Evolutionary conservation across 352 stramenopile genomes (phyloP), one percentile per base, ranked within the genome.

Genomic region (Thalassiosira livingstoniorum): DNA sequence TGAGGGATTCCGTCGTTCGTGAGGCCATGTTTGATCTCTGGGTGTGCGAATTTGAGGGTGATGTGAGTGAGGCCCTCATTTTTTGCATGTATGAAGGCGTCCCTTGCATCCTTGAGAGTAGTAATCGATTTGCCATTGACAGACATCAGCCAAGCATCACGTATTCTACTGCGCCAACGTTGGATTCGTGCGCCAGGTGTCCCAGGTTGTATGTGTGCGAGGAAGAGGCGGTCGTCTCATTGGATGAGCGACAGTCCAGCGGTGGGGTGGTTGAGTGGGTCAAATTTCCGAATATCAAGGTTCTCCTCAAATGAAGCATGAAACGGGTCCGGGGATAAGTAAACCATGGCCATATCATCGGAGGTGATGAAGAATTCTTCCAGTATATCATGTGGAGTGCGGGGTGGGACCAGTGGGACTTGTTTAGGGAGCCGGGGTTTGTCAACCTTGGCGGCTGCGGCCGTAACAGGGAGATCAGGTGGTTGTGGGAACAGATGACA

Each of bases 311-410:
- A 65, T 4, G 67, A 51, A 0, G 23, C 37, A 57, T 58, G 4
- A 35, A 66, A 75, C 25, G 53, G 54, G 5, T 55, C 1, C 0
- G 54, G 68, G 4, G 68, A 68, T 4, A 68, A 45, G n/a, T 68
- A 66, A 2, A 76, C 13, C 39, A 60, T 37, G 5, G 1, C 37
- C 10, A 76, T 57, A 29, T 76, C 68, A 5, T 60, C n/a, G 1
- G 23, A 0, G 0, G 51, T 76, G 18, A 67, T 67, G 13, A 13
- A 23, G 34, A 45, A 45, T 13, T 60, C 34, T 1, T 58, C 2
- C 11, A 65, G 11, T 4, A 13, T 32, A 4, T 37, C 32, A 39
- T 2, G 29, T n/a, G 21, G 5, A 15, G 4, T 23, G 1, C 23
- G 21, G 53, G n/a, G 34, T 29, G 21, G 2, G 11, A 43, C 0